Conservation (phyloP, 1,284 basidiomycete genomes). For the Trametes versicolor region DNA sequence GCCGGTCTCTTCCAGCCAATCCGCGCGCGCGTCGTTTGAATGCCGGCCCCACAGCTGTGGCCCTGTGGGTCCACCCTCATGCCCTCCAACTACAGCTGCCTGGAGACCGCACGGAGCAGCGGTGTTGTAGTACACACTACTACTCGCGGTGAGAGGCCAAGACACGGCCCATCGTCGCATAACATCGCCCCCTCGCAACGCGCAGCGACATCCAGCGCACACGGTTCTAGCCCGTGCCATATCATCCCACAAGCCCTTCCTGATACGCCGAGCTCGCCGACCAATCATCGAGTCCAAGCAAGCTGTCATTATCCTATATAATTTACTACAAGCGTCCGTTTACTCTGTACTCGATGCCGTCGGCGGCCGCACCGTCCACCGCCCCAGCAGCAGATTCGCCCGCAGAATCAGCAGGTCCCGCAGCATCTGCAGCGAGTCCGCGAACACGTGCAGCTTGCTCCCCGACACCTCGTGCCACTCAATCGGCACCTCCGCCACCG, state of each 20-base stretch:
- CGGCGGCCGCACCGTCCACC: slow-evolving; percentile 54
- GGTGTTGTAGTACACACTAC: too few species aligned
- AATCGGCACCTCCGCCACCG: slow-evolving; percentile 87
- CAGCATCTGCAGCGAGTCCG: slow-evolving; percentile 89
- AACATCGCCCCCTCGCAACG: slow-evolving; percentile 1
- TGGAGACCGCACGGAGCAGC: not conserved
- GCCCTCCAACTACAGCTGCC: not conserved
- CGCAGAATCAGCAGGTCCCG: slow-evolving; percentile 87
- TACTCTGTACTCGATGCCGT: not conserved
- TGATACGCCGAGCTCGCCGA: not conserved
- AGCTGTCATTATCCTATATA: not conserved
- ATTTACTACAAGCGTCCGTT: not conserved
- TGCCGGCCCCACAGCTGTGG: slow-evolving; percentile 4
- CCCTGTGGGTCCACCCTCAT: slow-evolving; percentile 15
- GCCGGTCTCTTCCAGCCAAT: slow-evolving; percentile 27
- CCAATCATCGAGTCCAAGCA: slow-evolving; percentile 1
- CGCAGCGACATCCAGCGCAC: not conserved
- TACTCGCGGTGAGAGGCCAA: too few species aligned
- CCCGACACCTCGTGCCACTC: slow-evolving; percentile 94
- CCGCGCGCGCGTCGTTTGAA: slow-evolving; percentile 8
- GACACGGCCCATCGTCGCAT: not conserved
- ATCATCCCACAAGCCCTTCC: slow-evolving; percentile 6
- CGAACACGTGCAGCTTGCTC: slow-evolving; percentile 88
- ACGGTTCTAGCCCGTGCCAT: not conserved
- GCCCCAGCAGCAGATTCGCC: slow-evolving; percentile 82